Base-by-base conservation (phyloP, 495 filamentous ascomycete species). In the Venustampulla echinocandica region DNA sequence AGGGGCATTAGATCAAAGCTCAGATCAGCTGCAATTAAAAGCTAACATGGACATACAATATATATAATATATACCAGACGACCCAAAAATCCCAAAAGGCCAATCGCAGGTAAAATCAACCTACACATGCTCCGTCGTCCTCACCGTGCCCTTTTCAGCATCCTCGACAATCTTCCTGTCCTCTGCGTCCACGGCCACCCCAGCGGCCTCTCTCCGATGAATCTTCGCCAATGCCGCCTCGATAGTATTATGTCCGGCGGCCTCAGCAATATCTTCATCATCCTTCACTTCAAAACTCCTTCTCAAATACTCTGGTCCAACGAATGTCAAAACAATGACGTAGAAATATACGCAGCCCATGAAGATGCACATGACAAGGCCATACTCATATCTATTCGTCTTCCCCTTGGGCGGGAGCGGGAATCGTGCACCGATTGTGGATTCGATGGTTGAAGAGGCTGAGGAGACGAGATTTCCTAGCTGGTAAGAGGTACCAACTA, bases 261-360 rank as follows among this genome's bases (percentile, higher is more conserved):
- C 74, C 46, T 69, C 76, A n/a, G 60, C 61, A 57, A 84, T 54
- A 66, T 85, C 81, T 1, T 59, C 46, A 59, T 85, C 81, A 47
- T 78, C 63, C 38, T 64, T 10, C 5, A 51, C 50, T 18, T 57
- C 79, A 59, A 86, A 81, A n/a, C 72, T 59, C 4, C 74, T 64
- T 11, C 74, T 74, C 42, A 87, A 52, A 32, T 78, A 74, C 68
- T 95, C 89, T 0, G 89, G 89, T 0, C 89, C 89, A 1, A 87
- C 48, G 13, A 93, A 56, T 0, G 84, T 84, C 17, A 93, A 52
- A 0, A 92, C 0, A 50, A 94, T 87, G 6, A 81, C 73, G 59
- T 93, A 95, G 4, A 63, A 81, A 62, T 80, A 94, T n/a, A 94
- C 90, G 54, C 85, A 90, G 2, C 77, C 90, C 85, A 94, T 87